phyloP scores from a whole-genome alignment of 768 basidiomycete species.

The Hygrophorus russula region DNA sequence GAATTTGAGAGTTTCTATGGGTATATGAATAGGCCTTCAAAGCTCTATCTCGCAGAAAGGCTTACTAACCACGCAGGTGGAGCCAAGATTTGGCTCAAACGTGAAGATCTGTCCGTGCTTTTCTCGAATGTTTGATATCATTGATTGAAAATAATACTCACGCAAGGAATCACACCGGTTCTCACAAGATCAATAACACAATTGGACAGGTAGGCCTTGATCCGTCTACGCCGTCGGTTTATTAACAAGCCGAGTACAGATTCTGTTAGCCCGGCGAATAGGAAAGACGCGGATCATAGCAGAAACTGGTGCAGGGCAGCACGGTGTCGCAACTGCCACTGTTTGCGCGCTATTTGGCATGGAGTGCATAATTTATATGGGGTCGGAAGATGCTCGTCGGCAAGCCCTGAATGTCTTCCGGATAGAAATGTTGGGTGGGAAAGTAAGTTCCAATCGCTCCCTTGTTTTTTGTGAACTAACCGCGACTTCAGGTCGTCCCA shows the following conservation, averaged over 20 bases:
- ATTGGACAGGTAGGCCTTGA: conserved; percentile 67
- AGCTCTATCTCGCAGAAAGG: conserved; percentile 84
- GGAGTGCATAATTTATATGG: conserved; percentile 97
- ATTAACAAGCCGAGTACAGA: conserved; percentile 34
- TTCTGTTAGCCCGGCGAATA: conserved; percentile 84
- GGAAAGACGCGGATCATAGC: conserved; percentile 98
- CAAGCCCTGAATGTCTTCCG: conserved; percentile 98
- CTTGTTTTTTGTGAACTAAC: not conserved
- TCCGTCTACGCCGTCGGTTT: not conserved
- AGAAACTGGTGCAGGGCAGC: conserved; percentile 97
- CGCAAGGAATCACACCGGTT: conserved; percentile 88
- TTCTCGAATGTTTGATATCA: not conserved
- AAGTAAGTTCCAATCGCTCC: conserved; percentile 30
- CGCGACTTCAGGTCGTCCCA: conserved; percentile 62
- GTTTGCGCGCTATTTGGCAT: conserved; percentile 95
- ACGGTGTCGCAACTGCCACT: conserved; percentile 97
- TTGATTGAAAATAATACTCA: conserved; percentile 5
- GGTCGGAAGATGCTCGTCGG: conserved; percentile 89
- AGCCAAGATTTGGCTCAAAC: conserved; percentile 95
- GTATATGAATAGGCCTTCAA: conserved; percentile 93
- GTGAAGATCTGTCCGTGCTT: conserved; percentile 70
- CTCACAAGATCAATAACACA: conserved; percentile 99
- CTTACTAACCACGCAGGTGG: conserved; percentile 86
- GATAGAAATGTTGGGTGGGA: conserved; percentile 94
- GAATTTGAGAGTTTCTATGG: conserved; percentile 81